Conservation (phyloP, 2,329 filamentous ascomycete species). For the Trichophyton simii region DNA sequence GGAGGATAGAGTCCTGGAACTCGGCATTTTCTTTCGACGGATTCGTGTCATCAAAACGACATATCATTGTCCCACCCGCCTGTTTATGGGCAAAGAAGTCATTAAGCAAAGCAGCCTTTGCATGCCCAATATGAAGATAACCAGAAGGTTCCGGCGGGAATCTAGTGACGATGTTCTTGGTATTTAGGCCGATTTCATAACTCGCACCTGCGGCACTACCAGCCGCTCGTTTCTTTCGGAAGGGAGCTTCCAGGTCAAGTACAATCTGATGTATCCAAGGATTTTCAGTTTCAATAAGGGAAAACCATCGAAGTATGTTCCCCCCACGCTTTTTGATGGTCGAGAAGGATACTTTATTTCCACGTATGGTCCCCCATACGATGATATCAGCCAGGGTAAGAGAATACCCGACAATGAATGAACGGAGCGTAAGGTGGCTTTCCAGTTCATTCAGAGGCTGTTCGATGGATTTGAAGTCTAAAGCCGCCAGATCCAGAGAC, state of each 20-base stretch:
- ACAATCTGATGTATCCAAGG: slow-evolving; percentile 61
- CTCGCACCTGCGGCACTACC: slow-evolving; percentile 66
- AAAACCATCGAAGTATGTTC: slow-evolving; percentile 78
- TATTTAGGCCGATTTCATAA: slow-evolving; percentile 78
- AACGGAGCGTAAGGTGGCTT: slow-evolving; percentile 74
- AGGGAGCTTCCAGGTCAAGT: slow-evolving; percentile 56
- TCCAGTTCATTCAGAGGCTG: slow-evolving; percentile 64
- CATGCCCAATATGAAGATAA: slow-evolving; percentile 17
- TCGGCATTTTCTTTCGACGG: slow-evolving; percentile 87
- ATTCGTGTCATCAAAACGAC: slow-evolving; percentile 88
- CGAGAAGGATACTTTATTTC: slow-evolving; percentile 70
- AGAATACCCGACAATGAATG: slow-evolving; percentile 71
- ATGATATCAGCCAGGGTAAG: slow-evolving; percentile 65
- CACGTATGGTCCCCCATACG: slow-evolving; percentile 70
- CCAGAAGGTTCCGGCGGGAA: slow-evolving; percentile 85
- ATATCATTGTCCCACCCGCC: slow-evolving; percentile 54
- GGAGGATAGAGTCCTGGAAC: slow-evolving; percentile 76
- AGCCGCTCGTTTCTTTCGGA: slow-evolving; percentile 55
- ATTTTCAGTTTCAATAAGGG: slow-evolving; percentile 68
- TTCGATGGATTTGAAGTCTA: slow-evolving; percentile 75
- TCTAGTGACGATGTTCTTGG: slow-evolving; percentile 78
- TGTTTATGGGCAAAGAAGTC: slow-evolving; percentile 23
- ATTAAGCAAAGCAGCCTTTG: slow-evolving; percentile 23
- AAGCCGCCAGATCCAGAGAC: slow-evolving; percentile 40
- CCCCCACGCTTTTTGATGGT: slow-evolving; percentile 63